A percentile compares a stretch with the other conserved stretches of the same genome.
Conservation (phyloP, 805 yeast genomes). For the Clavispora asparagi region DNA sequence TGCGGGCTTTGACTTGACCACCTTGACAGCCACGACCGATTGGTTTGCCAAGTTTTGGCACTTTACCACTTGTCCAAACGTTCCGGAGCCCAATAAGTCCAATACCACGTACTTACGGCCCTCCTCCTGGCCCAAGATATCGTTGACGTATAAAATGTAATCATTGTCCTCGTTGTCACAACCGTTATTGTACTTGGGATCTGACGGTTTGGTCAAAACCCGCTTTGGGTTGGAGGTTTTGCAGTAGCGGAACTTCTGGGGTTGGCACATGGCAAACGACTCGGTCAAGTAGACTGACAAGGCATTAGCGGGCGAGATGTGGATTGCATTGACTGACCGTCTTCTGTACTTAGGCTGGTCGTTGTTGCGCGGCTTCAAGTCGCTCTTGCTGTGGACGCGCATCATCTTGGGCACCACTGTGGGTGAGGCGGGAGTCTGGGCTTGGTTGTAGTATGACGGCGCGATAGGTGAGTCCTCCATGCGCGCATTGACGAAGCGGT, state of each 20-base stretch:
- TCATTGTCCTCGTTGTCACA: slow-evolving; percentile 84
- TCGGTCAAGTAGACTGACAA: slow-evolving; percentile 72
- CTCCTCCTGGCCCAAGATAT: slow-evolving; percentile 80
- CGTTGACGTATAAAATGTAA: slow-evolving; percentile 90
- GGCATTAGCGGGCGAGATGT: slow-evolving; percentile 76
- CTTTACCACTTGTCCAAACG: slow-evolving; percentile 97
- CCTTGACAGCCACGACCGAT: slow-evolving; percentile 90
- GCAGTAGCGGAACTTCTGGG: slow-evolving; percentile 69
- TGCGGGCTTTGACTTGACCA: slow-evolving; percentile 87
- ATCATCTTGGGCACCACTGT: slow-evolving; percentile 45
- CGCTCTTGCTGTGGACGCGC: slow-evolving; percentile 39
- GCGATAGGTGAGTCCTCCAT: slow-evolving; percentile 3
- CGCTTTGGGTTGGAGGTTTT: slow-evolving; percentile 85
- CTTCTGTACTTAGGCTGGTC: slow-evolving; percentile 66
- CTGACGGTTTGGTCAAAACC: slow-evolving; percentile 88
- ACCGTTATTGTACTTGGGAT: slow-evolving; percentile 76
- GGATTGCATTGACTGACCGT: slow-evolving; percentile 57
- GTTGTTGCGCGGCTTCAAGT: slow-evolving; percentile 57
- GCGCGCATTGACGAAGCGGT: slow-evolving; percentile 10
- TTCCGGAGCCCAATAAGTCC: slow-evolving; percentile 92
- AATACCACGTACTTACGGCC: slow-evolving; percentile 83
- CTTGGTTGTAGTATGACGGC: slow-evolving; percentile 2
- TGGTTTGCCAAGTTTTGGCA: slow-evolving; percentile 79
- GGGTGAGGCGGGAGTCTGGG: slow-evolving; percentile 1
- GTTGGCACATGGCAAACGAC: slow-evolving; percentile 80